phyloP scores from a whole-genome alignment of 2,329 filamentous ascomycete species.

The Dendryphion nanum region DNA sequence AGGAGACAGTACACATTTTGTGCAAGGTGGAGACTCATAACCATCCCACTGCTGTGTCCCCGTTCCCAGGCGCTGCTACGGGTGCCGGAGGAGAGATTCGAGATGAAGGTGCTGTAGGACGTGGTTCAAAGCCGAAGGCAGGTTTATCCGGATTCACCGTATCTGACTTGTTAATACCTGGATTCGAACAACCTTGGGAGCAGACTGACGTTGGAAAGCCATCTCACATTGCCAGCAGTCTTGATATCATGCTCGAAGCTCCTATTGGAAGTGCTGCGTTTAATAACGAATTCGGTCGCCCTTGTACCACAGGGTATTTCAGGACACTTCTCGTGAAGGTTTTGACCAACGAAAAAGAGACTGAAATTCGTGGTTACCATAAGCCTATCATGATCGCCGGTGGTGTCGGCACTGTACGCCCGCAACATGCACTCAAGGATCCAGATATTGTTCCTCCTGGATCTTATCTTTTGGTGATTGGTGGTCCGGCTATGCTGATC shows the following conservation, averaged over 20 bases:
- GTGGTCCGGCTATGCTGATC: constrained; percentile 96
- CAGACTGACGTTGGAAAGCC: constrained; percentile 79
- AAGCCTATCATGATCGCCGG: constrained; percentile 99
- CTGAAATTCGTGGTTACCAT: constrained; percentile 85
- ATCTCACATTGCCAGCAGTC: constrained; percentile 84
- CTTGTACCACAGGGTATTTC: constrained; percentile 86
- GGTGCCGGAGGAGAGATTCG: constrained; percentile 94
- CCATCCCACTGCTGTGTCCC: constrained; percentile 93
- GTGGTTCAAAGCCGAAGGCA: constrained; percentile 89
- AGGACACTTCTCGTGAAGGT: constrained; percentile 77
- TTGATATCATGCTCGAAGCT: constrained; percentile 97
- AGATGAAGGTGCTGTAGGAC: constrained; percentile 90
- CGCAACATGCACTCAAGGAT: constrained; percentile 86
- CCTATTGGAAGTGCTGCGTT: constrained; percentile 93
- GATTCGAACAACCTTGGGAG: constrained; percentile 82
- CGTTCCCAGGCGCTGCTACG: constrained; percentile 89
- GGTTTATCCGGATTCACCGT: constrained; percentile 93
- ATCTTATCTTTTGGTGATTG: constrained; percentile 89
- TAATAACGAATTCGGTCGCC: constrained; percentile 96
- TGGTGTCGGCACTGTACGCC: constrained; percentile 87
- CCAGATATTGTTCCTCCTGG: constrained; percentile 75
- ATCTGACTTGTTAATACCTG: constrained; percentile 88
- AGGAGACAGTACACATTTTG: constrained; percentile 82
- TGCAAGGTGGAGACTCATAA: constrained; percentile 98
- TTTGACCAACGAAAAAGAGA: constrained; percentile 57